phyloP scores from a whole-genome alignment of 768 basidiomycete species.

The Kwoniella shandongensis region DNA sequence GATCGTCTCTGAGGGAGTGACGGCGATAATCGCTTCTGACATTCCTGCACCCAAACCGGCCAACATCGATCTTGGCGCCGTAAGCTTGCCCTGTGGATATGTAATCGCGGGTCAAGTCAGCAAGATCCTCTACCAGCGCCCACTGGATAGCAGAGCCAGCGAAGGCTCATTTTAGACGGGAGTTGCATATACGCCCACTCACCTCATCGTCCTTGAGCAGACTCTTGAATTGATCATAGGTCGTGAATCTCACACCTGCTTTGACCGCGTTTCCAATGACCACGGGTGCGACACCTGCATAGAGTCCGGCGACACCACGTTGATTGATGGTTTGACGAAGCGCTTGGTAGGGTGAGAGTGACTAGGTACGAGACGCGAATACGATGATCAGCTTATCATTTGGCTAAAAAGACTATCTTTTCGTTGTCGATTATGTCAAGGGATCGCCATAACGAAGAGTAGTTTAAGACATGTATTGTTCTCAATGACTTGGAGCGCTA shows the following conservation, averaged over 20 bases:
- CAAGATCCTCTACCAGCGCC: no score
- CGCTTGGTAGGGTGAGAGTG: slow-evolving; percentile 71
- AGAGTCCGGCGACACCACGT: slow-evolving; percentile 81
- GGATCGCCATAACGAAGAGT: no score
- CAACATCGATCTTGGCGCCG: slow-evolving; percentile 76
- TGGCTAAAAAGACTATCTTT: no score
- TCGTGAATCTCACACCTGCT: slow-evolving; percentile 92
- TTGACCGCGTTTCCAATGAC: slow-evolving; percentile 88
- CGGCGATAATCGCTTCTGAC: slow-evolving; percentile 88
- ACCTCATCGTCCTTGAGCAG: slow-evolving; percentile 81
- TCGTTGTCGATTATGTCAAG: no score
- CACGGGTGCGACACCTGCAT: slow-evolving; percentile 86
- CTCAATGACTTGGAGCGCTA: no score
- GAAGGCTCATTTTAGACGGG: no score
- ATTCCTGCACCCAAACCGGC: slow-evolving; percentile 72
- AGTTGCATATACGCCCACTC: no score
- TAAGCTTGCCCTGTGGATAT: slow-evolving; percentile 79
- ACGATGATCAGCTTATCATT: not conserved
- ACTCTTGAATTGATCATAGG: slow-evolving; percentile 88
- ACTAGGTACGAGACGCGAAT: slow-evolving; percentile 52
- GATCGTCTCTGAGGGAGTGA: slow-evolving; percentile 97
- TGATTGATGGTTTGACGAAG: slow-evolving; percentile 69
- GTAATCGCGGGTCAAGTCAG: no score
- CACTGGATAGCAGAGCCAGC: no score
- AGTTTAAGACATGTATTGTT: no score